Percentiles rank a stretch among this genome's conserved stretches.
Conservation (phyloP, 495 filamentous ascomycete species). For the Neurospora sp. region DNA sequence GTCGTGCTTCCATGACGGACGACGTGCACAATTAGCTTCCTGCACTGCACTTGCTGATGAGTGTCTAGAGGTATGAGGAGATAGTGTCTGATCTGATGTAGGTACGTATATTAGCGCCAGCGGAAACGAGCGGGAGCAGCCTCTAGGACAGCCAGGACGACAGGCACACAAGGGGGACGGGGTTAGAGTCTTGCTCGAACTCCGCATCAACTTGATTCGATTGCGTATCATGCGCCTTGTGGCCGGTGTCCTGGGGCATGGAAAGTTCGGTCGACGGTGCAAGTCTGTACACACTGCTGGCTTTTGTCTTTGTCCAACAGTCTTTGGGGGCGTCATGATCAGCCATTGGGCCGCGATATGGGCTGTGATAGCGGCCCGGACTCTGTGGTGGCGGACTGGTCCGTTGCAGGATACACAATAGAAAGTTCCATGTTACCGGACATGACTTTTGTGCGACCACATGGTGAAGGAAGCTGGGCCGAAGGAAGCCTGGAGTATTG, state of each 20-base stretch:
- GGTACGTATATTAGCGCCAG: not conserved
- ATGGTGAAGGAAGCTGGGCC: not conserved
- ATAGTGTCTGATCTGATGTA: not conserved
- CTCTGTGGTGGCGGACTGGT: not conserved
- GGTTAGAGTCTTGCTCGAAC: not conserved
- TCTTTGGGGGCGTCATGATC: not conserved
- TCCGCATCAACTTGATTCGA: not conserved
- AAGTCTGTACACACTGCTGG: not conserved
- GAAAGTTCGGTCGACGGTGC: not conserved
- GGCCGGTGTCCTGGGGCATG: not conserved
- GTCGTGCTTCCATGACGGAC: not conserved
- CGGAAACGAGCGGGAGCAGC: not conserved
- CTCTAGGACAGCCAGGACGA: not conserved
- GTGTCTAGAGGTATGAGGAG: not conserved
- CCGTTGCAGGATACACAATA: not conserved
- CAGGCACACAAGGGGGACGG: not conserved
- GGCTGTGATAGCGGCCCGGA: not conserved
- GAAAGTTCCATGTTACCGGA: not conserved
- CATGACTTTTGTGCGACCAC: not conserved
- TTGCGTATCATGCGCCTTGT: not conserved
- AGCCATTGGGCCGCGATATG: not conserved
- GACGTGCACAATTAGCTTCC: not conserved
- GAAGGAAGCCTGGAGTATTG: not conserved
- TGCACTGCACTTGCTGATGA: not conserved
- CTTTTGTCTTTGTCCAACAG: not conserved